Conservation (phyloP, 2,329 filamentous ascomycete species). For the Ilyonectria mors-panacis region DNA sequence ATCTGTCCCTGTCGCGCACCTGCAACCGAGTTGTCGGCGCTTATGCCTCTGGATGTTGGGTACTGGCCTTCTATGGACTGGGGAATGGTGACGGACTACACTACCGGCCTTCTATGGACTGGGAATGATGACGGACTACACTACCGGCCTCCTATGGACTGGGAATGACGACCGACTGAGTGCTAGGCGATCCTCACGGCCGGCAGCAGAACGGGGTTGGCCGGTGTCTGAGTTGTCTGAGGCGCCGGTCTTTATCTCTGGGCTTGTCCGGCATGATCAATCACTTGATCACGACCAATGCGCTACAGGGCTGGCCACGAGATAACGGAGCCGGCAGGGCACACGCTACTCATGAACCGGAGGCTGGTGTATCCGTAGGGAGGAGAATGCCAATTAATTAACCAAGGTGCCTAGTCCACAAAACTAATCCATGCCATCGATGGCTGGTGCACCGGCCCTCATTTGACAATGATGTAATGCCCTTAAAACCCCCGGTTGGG, state of each 20-base stretch:
- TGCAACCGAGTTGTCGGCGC: constrained; percentile 6
- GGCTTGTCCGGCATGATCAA: background rate
- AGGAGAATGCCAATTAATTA: background rate
- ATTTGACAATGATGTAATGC: constrained; percentile 22
- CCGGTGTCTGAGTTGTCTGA: background rate
- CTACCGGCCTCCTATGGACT: background rate
- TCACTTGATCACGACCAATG: background rate
- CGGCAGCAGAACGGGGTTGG: background rate
- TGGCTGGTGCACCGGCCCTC: constrained; percentile 11
- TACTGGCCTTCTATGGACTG: constrained; percentile 1
- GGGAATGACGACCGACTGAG: background rate
- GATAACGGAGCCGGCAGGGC: background rate
- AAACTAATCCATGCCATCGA: background rate
- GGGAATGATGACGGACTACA: background rate
- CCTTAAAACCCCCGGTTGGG: background rate
- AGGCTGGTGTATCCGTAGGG: constrained; percentile 6
- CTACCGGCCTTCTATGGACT: background rate
- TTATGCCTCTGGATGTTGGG: background rate
- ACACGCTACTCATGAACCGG: background rate
- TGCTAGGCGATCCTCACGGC: no score
- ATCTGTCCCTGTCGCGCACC: background rate
- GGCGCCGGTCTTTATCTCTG: background rate
- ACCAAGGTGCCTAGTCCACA: background rate
- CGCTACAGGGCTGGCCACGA: background rate
- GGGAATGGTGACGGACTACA: background rate